Percentiles rank a stretch among this genome's conserved stretches.
Evolutionary conservation across 148 eudicot species (phyloP).

Genomic region (Bassia scoparia): DNA sequence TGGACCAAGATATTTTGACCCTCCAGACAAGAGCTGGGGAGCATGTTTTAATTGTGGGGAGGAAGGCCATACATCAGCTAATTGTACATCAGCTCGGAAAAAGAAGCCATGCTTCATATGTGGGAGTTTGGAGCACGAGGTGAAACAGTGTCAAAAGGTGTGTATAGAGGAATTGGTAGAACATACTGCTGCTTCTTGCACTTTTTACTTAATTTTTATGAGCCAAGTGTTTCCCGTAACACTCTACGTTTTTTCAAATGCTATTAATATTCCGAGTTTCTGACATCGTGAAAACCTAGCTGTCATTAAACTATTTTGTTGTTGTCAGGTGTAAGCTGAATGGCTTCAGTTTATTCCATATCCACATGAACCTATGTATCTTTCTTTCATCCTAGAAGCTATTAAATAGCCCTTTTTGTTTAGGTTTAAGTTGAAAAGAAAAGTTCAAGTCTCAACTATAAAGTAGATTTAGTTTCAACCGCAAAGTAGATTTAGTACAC

Average conservation of each 20-base stretch:
- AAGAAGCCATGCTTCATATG: constrained; percentile 93
- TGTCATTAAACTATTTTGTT: background rate
- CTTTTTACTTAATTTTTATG: background rate
- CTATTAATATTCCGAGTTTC: no score
- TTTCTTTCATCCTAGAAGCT: background rate
- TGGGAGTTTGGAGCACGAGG: constrained; percentile 91
- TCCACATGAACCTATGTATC: background rate
- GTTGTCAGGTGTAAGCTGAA: background rate
- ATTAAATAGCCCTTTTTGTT: background rate
- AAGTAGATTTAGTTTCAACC: no score
- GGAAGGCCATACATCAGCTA: constrained; percentile 65
- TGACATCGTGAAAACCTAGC: background rate
- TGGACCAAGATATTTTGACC: constrained; percentile 95
- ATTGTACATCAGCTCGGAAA: constrained; percentile 67
- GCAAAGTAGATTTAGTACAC: no score
- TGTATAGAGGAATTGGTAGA: constrained; percentile 8
- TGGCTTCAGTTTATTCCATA: background rate
- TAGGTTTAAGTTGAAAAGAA: background rate
- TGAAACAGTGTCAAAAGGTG: constrained; percentile 78
- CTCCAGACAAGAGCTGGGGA: constrained; percentile 89
- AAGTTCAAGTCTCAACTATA: background rate
- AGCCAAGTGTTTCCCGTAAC: background rate
- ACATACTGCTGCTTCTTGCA: background rate
- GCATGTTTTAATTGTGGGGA: constrained; percentile 96
- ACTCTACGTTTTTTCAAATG: no score